Conservation (phyloP, 768 basidiomycete species). For the Auricularia heimuer region DNA sequence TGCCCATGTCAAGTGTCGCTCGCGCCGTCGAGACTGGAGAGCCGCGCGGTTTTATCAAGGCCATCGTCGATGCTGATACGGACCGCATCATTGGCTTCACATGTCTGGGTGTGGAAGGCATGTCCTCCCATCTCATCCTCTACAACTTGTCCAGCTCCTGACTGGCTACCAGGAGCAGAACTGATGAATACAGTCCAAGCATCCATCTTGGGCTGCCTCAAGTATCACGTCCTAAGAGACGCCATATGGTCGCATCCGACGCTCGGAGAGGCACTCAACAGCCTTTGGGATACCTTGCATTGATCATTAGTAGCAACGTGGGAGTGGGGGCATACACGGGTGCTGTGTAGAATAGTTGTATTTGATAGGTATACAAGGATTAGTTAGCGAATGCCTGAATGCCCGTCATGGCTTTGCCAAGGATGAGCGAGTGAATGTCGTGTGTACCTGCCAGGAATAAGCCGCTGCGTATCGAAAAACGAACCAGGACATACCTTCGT, state of each 20-base stretch:
- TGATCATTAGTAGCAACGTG: too few relatives aligned
- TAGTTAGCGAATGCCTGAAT: slow-evolving; percentile 74
- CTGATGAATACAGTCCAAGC: slow-evolving; percentile 10
- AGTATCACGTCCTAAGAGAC: slow-evolving; percentile 5
- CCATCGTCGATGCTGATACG: slow-evolving; percentile 6
- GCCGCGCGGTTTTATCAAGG: slow-evolving; percentile 8
- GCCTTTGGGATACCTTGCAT: slow-evolving; percentile 7
- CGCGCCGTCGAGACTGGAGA: slow-evolving; percentile 9
- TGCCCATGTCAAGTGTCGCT: slow-evolving; percentile 11
- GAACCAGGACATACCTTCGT: slow-evolving; percentile 52
- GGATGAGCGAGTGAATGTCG: slow-evolving; percentile 85
- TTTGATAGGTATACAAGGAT: neutral
- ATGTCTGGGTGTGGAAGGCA: slow-evolving; percentile 10
- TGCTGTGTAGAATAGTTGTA: neutral
- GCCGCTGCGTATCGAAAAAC: slow-evolving; percentile 1
- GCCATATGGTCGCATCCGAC: slow-evolving; percentile 11
- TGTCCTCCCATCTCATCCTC: neutral
- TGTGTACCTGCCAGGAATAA: slow-evolving; percentile 40
- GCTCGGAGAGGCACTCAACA: slow-evolving; percentile 10
- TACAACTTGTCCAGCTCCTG: neutral
- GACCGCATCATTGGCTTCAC: slow-evolving; percentile 6
- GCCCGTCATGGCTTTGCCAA: slow-evolving; percentile 89
- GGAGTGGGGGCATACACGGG: neutral
- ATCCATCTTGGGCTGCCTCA: slow-evolving; percentile 8
- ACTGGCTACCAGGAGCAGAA: slow-evolving; percentile 3